A percentile compares a stretch with the other conserved stretches of the same genome.
These are phyloP conservation scores for Boletus pseudopeckii DNA, from an alignment of 768 basidiomycete genomes.

Conservation along the genomic window DNA sequence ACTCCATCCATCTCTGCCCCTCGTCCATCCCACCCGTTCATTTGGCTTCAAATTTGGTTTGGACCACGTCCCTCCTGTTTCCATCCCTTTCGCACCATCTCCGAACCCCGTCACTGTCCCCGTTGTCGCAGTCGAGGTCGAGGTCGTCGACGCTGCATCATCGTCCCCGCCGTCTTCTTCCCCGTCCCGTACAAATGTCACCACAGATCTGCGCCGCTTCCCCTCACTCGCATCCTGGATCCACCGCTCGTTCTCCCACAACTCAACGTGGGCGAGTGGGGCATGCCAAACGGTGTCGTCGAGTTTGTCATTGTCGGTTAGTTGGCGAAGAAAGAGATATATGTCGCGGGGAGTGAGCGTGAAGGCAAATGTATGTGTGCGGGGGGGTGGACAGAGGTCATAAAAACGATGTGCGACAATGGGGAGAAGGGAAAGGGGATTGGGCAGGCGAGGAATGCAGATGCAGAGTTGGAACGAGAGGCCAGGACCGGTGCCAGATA, in stretches of 20 bases:
- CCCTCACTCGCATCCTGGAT: conserved; percentile 17
- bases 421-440: background rate
- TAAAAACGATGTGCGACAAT: background rate
- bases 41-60: conserved; percentile 10
- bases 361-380: conserved; percentile 11
- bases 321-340: conserved; percentile 31
- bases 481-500: conserved; percentile 16
- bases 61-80: conserved; percentile 8
- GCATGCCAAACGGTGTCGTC: conserved; percentile 61
- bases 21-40: conserved; percentile 9
- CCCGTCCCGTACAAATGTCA: conserved; percentile 1
- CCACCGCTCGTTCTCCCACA: conserved; percentile 82
- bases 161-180: conserved; percentile 10
- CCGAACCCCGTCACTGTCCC: background rate
- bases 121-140: background rate
- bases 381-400: background rate
- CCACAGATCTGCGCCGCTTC: conserved; percentile 5
- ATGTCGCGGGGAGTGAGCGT: conserved; percentile 20
- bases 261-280: conserved; percentile 63
- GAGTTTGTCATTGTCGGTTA: conserved; percentile 65
- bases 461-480: conserved; percentile 16
- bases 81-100: background rate
- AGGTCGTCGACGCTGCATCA: conserved; percentile 6
- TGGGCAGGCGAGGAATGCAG: conserved; percentile 4
- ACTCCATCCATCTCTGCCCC: conserved; percentile 15